Base-by-base conservation (phyloP, 768 basidiomycete species). In the Tremella fuciformis region DNA sequence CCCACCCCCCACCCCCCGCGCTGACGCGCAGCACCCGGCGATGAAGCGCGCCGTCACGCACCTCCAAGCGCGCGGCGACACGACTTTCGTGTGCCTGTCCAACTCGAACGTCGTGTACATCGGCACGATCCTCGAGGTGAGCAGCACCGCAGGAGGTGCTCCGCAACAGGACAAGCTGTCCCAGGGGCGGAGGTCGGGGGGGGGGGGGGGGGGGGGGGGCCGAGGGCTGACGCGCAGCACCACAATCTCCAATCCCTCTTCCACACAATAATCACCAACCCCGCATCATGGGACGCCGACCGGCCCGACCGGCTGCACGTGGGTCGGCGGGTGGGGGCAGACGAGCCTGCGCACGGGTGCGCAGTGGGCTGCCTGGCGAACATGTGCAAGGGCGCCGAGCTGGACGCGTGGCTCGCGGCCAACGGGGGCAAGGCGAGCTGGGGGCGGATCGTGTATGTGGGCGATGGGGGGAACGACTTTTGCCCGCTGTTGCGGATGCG, bases 351-450 rank as follows among this genome's bases (percentile, higher is more conserved):
- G 59, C 96, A 98, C 76, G 73, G 70, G 7, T 99, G 96, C 78
- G 80, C 80, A 44, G 82, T 94, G 52, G 94, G 94, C 6, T 99
- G 96, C 80, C 86, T 86, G 57, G 84, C 86, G 13, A 98, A 99
- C 80, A 96, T 99, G 93, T 99, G 96, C 82, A 99, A 99, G 81
- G 93, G 94, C n/a, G 87, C 89, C 62, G 96, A 99, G 74, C 82
- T 99, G n/a, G 83, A 86, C 9, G 85, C 84, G 1, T 97, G 88
- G 79, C 81, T 94, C 50, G 78, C 79, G 1, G 79, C 85, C 44
- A 80, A 87, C 59, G 80, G 81, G 9, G 80, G 82, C 15, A 71
- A 74, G 57, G 74, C 75, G 9, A 73, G 79, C 1, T 97, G 82
- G 69, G 88, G 92, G 60, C 84, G 87, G 38, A 80, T 96, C 65